These are phyloP conservation scores for Straminergon stramineum DNA, from an alignment of 225 moss, liverwort and hornwort species.

Conservation along the genomic window DNA sequence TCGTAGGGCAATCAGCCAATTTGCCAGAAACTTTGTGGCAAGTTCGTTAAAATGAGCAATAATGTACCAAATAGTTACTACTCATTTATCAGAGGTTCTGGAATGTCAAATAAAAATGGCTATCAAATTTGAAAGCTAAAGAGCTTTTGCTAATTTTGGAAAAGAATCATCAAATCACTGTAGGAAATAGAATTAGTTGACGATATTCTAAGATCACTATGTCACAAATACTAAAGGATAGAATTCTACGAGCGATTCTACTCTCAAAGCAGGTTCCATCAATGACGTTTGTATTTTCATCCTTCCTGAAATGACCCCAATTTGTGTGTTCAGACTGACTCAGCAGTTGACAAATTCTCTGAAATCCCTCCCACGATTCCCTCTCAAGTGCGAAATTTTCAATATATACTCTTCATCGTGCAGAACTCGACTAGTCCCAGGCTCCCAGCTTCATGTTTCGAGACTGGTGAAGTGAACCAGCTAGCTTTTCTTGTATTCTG, in stretches of 20 bases:
- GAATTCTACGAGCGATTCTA: neutral
- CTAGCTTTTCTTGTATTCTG: neutral
- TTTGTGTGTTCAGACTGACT: neutral
- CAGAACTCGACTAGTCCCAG: neutral
- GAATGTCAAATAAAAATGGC: neutral
- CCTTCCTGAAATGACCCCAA: neutral
- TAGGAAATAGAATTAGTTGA: neutral
- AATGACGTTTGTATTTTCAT: neutral
- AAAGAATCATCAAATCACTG: neutral
- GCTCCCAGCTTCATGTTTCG: neutral
- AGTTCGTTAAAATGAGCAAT: neutral
- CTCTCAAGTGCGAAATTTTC: neutral
- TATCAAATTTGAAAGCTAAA: neutral
- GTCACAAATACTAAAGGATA: neutral
- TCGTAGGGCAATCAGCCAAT: neutral
- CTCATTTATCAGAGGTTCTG: neutral
- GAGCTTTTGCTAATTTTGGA: neutral
- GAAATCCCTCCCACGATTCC: slow-evolving; percentile 2
- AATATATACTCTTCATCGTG: slow-evolving; percentile 7
- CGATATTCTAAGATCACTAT: neutral
- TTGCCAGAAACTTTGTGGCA: neutral
- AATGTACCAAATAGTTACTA: neutral
- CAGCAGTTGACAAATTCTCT: slow-evolving; percentile 1
- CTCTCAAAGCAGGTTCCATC: neutral
- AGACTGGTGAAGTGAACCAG: neutral